A percentile compares a stretch with the other conserved stretches of the same genome.
Evolutionary conservation across 108 stramenopile genomes (phyloP).

Genomic region (Thalassiosira profunda): DNA sequence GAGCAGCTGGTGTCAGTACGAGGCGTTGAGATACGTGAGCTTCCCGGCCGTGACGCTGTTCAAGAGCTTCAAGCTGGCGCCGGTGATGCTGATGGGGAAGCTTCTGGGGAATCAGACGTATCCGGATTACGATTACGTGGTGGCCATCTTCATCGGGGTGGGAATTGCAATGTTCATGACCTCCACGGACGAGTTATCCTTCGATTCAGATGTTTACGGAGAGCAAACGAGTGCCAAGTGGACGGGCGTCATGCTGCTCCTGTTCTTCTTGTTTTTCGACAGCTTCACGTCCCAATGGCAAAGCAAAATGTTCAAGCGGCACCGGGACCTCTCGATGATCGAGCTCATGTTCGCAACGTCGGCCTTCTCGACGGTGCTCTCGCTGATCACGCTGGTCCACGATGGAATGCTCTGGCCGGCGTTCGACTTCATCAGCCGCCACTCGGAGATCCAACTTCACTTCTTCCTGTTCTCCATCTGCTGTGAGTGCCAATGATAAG

Average conservation of each 20-base stretch:
- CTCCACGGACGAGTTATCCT: conserved; percentile 86
- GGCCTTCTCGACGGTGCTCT: conserved; percentile 94
- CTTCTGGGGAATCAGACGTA: conserved; percentile 91
- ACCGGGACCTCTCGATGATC: conserved; percentile 90
- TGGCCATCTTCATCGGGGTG: conserved; percentile 92
- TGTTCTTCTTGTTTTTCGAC: conserved; percentile 96
- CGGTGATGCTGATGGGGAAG: conserved; percentile 99
- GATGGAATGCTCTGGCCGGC: conserved; percentile 91
- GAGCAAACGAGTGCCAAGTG: conserved; percentile 74
- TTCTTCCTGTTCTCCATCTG: conserved; percentile 96
- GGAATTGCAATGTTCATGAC: conserved; percentile 96
- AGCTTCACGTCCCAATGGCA: conserved; percentile 99
- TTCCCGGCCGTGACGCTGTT: conserved; percentile 98
- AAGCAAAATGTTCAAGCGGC: conserved; percentile 96
- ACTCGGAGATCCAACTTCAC: conserved; percentile 97
- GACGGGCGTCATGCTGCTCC: conserved; percentile 97
- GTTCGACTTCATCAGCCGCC: conserved; percentile 85
- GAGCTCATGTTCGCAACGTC: conserved; percentile 99
- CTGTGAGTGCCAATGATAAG: too few relatives aligned
- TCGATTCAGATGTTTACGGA: conserved; percentile 78
- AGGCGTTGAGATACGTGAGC: conserved; percentile 96
- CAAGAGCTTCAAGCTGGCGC: conserved; percentile 98
- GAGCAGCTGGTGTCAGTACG: conserved; percentile 99
- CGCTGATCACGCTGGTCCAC: conserved; percentile 94
- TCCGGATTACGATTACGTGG: conserved; percentile 96